Conservation (phyloP, 768 basidiomycete genomes). For the Mycena filopes region DNA sequence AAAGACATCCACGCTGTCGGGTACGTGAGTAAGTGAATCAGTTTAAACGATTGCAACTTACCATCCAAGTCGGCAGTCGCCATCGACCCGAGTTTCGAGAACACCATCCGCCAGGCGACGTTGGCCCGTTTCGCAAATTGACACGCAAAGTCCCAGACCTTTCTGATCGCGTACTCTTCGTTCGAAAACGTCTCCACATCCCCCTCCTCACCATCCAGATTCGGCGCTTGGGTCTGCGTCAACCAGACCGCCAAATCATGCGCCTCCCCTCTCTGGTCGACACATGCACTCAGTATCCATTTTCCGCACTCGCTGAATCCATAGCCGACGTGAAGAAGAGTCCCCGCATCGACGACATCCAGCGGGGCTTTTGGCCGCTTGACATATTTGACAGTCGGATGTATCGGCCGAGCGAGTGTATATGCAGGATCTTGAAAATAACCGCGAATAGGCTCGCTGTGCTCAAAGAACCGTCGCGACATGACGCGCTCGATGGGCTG, state of each 20-base stretch:
- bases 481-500: slow-evolving; percentile 69
- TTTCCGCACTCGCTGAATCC: slow-evolving; percentile 70
- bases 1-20: slow-evolving; percentile 73
- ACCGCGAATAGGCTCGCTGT: slow-evolving; percentile 51
- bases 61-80: slow-evolving; percentile 70
- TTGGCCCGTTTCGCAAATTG: slow-evolving; percentile 71
- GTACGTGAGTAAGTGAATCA: slow-evolving; percentile 20
- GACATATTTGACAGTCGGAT: slow-evolving; percentile 55
- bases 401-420: slow-evolving; percentile 46
- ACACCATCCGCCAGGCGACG: slow-evolving; percentile 83
- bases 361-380: slow-evolving; percentile 44
- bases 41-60: slow-evolving; percentile 46
- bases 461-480: slow-evolving; percentile 60
- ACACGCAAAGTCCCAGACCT: slow-evolving; percentile 78
- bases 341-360: slow-evolving; percentile 67
- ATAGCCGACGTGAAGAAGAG: slow-evolving; percentile 83
- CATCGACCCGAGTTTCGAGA: slow-evolving; percentile 76
- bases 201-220: slow-evolving; percentile 39
- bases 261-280: slow-evolving; percentile 84
- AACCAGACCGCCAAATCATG: slow-evolving; percentile 77
- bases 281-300: slow-evolving; percentile 80
- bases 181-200: slow-evolving; percentile 45
- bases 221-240: slow-evolving; percentile 51
- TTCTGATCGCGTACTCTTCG: slow-evolving; percentile 62
- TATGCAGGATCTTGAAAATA: slow-evolving; percentile 73